phyloP scores from a whole-genome alignment of 345 rosid genomes.

The Eucalyptus virginea region DNA sequence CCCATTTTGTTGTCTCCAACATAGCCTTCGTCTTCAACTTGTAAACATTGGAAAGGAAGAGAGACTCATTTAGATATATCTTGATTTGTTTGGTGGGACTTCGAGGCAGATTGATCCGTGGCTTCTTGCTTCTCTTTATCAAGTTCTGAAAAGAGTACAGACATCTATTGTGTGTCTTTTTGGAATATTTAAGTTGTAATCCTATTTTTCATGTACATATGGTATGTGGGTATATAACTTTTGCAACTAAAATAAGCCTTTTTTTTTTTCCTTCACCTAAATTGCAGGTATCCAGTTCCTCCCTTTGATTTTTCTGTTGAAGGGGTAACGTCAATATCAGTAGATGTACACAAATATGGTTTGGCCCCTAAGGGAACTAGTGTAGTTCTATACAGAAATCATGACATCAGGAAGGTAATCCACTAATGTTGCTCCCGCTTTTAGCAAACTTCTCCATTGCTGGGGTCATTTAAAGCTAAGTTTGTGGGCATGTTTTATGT shows the following conservation, averaged over 20 bases:
- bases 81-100: background rate
- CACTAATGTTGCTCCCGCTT: background rate
- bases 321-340: slow-evolving; percentile 89
- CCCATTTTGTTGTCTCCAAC: background rate
- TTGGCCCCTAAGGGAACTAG: slow-evolving; percentile 98
- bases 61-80: background rate
- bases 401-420: slow-evolving; percentile 85
- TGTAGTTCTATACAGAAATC: slow-evolving; percentile 82
- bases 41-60: background rate
- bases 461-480: background rate
- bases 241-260: background rate
- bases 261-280: background rate
- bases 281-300: slow-evolving; percentile 59
- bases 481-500: background rate
- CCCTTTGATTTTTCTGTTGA: slow-evolving; percentile 80
- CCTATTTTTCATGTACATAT: background rate
- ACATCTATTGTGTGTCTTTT: background rate
- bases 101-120: background rate
- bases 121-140: background rate
- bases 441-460: background rate
- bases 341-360: slow-evolving; percentile 93
- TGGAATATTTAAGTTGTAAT: background rate
- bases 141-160: background rate
- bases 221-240: background rate
- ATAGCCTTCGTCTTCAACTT: background rate